Base-by-base conservation (phyloP, 164 flowering plant species). In the Warburgia ugandensis region DNA sequence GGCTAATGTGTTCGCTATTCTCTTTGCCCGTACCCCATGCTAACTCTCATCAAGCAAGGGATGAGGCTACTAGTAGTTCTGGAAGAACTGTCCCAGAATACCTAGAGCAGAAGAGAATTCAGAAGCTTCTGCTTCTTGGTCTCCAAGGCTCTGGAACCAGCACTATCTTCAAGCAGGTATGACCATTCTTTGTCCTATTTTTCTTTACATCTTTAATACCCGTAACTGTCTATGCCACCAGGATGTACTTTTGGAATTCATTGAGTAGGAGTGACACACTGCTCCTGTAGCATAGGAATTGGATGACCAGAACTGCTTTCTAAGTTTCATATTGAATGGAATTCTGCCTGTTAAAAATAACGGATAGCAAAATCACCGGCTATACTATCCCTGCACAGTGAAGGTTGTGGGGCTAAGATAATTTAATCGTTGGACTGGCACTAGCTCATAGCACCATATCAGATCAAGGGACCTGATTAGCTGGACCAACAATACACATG, bases 101-200 rank as follows among this genome's bases (percentile, higher is more conserved):
- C 73, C 66, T 77, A 1, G 92, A 83, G 54, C 78, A 68, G 49
- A 83, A 68, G 65, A 79, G 58, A 51, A 42, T 75, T 58, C 92
- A 83, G 61, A 85, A 81, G 69, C 89, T 88, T 66, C 82, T 88
- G 28, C 76, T 88, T 29, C 77, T 88, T 55, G 97, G 97, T 21
- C 75, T 70, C 60, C 73, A 69, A 49, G 88, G 89, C 43, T 77
- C 92, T 58, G 97, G 97, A 62, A 88, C 92, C 48, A 85, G 97
- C 70, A 88, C 97, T 22, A 83, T 88, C 42, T 85, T 81, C 61
- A 88, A 88, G 77, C 97, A 88, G 92, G 97, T 85, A 59, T 17
- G 19, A 32, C 28, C 28, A 32, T 56, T 13, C 40, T 55, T 3
- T 28, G 39, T n/a, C 42, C 19, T 5, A 10, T 8, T 32, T 33